phyloP scores from a whole-genome alignment of 2,329 filamentous ascomycete species.

The Neopestalotiopsis rosae region DNA sequence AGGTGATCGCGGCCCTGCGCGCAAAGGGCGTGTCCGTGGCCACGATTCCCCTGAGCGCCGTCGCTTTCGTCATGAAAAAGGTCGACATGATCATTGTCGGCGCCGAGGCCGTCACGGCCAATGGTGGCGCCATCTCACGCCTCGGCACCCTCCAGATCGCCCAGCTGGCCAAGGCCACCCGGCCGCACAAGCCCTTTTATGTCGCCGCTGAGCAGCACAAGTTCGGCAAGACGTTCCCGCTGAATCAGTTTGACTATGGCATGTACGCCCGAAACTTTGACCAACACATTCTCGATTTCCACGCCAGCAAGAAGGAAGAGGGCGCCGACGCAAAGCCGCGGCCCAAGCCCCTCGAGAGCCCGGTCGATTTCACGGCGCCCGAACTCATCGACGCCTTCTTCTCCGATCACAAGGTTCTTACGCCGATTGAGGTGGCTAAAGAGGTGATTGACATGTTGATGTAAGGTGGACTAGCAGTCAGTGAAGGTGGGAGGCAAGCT shows the following conservation, averaged over 20 bases:
- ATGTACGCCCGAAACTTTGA: conserved; percentile 31
- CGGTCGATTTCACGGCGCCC: conserved; percentile 36
- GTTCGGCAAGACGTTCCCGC: conserved; percentile 86
- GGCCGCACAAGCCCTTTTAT: conserved; percentile 68
- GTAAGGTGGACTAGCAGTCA: conserved; percentile 17
- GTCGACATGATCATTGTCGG: conserved; percentile 73
- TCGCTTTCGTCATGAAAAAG: conserved; percentile 79
- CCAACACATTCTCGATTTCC: conserved; percentile 41
- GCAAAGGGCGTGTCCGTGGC: conserved; percentile 81
- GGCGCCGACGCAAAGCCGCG: conserved; percentile 18
- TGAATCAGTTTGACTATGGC: conserved; percentile 67
- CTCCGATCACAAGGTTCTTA: conserved; percentile 36
- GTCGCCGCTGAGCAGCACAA: conserved; percentile 97
- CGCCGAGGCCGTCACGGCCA: conserved; percentile 89
- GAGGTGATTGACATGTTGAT: conserved; percentile 39
- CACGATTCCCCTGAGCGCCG: conserved; percentile 75
- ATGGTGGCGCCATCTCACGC: conserved; percentile 89
- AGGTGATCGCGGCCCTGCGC: conserved; percentile 74
- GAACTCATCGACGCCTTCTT: conserved; percentile 36
- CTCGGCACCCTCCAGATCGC: conserved; percentile 89
- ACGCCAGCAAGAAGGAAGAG: conserved; percentile 22
- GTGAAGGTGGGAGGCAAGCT: background rate
- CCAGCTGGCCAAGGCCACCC: conserved; percentile 72
- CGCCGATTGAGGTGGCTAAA: conserved; percentile 34
- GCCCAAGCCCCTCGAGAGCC: conserved; percentile 22